Base-by-base conservation (phyloP, 2,329 filamentous ascomycete genomes). In the Pyricularia grisea region DNA sequence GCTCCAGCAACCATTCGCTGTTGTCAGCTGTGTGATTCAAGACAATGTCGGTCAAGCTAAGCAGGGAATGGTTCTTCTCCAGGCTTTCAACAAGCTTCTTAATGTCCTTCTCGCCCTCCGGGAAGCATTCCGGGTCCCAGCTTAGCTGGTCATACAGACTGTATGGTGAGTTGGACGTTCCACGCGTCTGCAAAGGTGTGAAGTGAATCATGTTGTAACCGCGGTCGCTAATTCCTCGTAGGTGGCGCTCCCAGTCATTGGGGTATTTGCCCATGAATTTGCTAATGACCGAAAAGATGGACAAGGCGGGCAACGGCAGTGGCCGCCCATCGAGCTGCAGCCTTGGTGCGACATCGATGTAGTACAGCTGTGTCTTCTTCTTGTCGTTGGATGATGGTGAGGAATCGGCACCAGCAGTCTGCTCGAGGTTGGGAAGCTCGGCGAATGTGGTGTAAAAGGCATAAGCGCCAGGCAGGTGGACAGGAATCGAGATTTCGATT, bases 181-280 rank as follows among this genome's bases (percentile, higher is more conserved):
- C 95, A 70, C 95, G 89, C 70, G 91, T 85, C 84, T 97, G 95
- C 73, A 99, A 83, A 11, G 95, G 95, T 1, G 95, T 97, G 78
- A 99, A 99, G 79, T 99, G 95, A 70, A 99, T 89, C 93, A 98
- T 97, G 81, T 99, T 99, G 84, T 99, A 99, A 65, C 94, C 94
- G 71, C 95, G 87, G 75, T 92, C 88, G 77, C 92, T 92, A 77
- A 99, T 97, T 31, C 95, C 94, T 69, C 87, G 85, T 69, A 99
- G 82, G 77, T 98, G 94, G 67, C 88, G 90, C 77, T 97, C 88
- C 94, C 94, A 99, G 75, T 97, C 92, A 20, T 84, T 84, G 0
- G 94, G 93, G 76, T 95, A 97, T 76, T 90, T 89, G 71, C 95
- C 95, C 92, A 99, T 96, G 81, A 97, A 97, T 80, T 99, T 99